phyloP scores from a whole-genome alignment of 768 basidiomycete species.

The Leccinum uliginosum region DNA sequence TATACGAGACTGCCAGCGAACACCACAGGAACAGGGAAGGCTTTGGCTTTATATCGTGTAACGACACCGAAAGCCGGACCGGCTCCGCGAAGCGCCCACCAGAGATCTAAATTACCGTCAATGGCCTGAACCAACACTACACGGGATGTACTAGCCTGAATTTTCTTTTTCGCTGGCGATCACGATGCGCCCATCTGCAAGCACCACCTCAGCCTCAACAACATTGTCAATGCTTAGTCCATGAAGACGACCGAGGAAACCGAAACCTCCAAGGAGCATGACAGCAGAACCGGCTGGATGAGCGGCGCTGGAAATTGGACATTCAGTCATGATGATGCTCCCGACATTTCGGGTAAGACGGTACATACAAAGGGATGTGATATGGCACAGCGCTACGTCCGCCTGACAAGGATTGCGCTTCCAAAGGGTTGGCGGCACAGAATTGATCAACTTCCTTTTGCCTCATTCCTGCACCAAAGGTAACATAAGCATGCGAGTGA shows the following conservation, averaged over 20 bases:
- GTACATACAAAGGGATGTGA: constrained; percentile 70
- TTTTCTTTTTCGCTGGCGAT: constrained; percentile 69
- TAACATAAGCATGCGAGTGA: constrained; percentile 72
- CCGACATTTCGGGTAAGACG: constrained; percentile 3
- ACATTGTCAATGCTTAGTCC: constrained; percentile 88
- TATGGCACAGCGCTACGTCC: constrained; percentile 61
- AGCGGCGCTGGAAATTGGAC: constrained; percentile 51
- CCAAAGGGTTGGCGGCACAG: constrained; percentile 64
- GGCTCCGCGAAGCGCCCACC: constrained; percentile 85
- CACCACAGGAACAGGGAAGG: constrained; percentile 85
- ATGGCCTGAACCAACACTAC: background rate
- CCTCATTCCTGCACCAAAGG: constrained; percentile 80
- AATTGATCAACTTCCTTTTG: constrained; percentile 83
- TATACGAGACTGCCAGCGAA: constrained; percentile 93
- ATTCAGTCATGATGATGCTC: background rate
- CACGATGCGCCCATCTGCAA: constrained; percentile 85
- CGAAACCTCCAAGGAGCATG: constrained; percentile 86
- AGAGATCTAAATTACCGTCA: constrained; percentile 53
- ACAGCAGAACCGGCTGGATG: constrained; percentile 77
- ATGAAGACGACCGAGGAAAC: constrained; percentile 76
- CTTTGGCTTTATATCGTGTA: constrained; percentile 86
- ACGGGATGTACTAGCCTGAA: constrained; percentile 45
- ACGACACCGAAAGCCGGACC: constrained; percentile 81
- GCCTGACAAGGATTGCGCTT: constrained; percentile 50
- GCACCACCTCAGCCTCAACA: constrained; percentile 88